phyloP scores from a whole-genome alignment of 73 alveolate species.

The Symbiodinium pilosum region DNA sequence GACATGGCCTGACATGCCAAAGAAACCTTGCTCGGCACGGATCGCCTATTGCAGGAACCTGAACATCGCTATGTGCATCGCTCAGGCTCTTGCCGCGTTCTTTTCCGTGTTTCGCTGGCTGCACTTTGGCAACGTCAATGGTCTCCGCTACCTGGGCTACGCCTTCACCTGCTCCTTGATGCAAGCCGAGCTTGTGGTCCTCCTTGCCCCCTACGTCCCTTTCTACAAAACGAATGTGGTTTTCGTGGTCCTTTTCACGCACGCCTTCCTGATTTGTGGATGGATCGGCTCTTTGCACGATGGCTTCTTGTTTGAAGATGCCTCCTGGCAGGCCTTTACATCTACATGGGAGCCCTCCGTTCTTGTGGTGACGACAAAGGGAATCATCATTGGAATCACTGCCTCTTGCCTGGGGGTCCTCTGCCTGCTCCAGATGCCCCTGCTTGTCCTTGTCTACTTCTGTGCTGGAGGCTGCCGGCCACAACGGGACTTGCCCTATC shows the following conservation, averaged over 20 bases:
- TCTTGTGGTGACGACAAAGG: too few relatives aligned
- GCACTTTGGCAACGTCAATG: background rate
- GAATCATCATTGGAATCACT: too few relatives aligned
- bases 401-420: too few relatives aligned
- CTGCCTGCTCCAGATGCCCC: too few relatives aligned
- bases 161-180: slow-evolving; percentile 6
- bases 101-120: slow-evolving; percentile 3
- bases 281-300: slow-evolving; percentile 76
- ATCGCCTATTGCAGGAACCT: background rate
- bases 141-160: slow-evolving; percentile 33
- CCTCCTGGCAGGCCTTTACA: background rate
- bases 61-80: slow-evolving; percentile 18
- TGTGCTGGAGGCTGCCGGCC: too few relatives aligned
- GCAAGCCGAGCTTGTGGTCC: slow-evolving; percentile 16
- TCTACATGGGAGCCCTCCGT: background rate
- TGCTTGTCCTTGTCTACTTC: too few relatives aligned
- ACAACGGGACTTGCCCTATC: background rate
- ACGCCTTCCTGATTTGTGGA: slow-evolving; percentile 18
- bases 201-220: slow-evolving; percentile 4
- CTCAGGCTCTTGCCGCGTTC: background rate
- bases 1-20: background rate
- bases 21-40: background rate
- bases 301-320: slow-evolving; percentile 12
- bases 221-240: background rate
- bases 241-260: slow-evolving; percentile 17